Conservation (phyloP, 2,329 filamentous ascomycete species). For the Byssoonygena ceratinophila region DNA sequence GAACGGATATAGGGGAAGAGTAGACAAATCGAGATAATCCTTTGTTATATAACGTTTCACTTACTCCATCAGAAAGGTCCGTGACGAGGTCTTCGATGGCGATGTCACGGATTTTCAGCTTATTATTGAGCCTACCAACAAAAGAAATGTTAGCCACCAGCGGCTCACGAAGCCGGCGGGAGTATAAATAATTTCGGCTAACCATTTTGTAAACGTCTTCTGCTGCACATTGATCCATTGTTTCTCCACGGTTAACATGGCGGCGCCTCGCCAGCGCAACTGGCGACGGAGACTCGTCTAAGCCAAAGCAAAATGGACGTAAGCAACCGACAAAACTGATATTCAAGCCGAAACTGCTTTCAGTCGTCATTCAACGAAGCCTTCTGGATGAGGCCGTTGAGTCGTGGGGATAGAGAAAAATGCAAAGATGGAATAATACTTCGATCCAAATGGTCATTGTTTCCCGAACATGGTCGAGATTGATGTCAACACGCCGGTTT, state of each 20-base stretch:
- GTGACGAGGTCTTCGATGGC: slow-evolving; percentile 76
- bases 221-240: slow-evolving; percentile 73
- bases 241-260: slow-evolving; percentile 46
- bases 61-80: slow-evolving; percentile 86
- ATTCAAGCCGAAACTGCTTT: neutral
- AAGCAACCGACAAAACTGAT: neutral
- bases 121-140: slow-evolving; percentile 74
- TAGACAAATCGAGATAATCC: too few relatives aligned
- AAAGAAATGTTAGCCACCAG: neutral
- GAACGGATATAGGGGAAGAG: too few relatives aligned
- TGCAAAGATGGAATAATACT: neutral
- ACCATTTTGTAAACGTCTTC: slow-evolving; percentile 99
- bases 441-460: slow-evolving; percentile 8
- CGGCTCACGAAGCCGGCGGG: neutral
- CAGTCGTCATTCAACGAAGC: neutral
- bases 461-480: slow-evolving; percentile 1
- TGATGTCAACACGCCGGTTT: slow-evolving; percentile 10
- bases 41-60: slow-evolving; percentile 34
- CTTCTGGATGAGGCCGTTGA: neutral
- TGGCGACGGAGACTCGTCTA: slow-evolving; percentile 8
- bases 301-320: neutral
- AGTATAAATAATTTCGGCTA: slow-evolving; percentile 8
- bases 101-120: slow-evolving; percentile 66
- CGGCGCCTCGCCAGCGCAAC: slow-evolving; percentile 11
- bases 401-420: neutral